These are phyloP conservation scores for Gossypium davidsonii DNA, from an alignment of 441 rosid species.

Conservation along the genomic window DNA sequence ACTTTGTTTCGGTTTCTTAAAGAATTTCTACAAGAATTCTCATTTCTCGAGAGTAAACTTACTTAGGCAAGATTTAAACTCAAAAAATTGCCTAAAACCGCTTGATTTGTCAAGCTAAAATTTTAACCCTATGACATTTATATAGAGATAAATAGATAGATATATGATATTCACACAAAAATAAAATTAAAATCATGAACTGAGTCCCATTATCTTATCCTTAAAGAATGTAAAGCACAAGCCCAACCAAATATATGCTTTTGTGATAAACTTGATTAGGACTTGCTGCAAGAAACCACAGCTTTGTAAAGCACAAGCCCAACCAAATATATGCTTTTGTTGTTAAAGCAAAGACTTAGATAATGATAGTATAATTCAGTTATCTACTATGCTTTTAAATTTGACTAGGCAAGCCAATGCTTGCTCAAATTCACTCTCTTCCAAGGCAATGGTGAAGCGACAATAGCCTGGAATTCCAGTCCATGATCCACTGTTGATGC, in stretches of 20 bases:
- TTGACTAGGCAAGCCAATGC: slow-evolving; percentile 62
- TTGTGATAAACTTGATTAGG: background rate
- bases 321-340: background rate
- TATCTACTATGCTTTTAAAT: slow-evolving; percentile 36
- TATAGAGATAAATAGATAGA: background rate
- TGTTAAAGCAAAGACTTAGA: background rate
- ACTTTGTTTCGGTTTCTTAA: background rate
- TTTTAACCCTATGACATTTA: background rate
- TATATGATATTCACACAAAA: background rate
- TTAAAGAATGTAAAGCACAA: background rate
- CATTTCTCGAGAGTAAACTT: background rate
- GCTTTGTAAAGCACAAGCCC: background rate
- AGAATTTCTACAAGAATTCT: background rate
- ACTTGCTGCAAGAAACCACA: background rate
- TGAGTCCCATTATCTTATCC: background rate
- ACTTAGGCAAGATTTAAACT: background rate
- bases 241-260: background rate
- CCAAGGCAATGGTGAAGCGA: slow-evolving; percentile 73
- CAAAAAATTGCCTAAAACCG: background rate
- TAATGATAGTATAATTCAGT: slow-evolving; percentile 9
- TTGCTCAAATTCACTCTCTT: slow-evolving; percentile 59
- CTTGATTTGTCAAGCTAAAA: background rate
- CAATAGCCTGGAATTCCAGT: slow-evolving; percentile 84
- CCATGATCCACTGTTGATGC: slow-evolving; percentile 80
- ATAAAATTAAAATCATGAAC: background rate